Evolutionary conservation across 2,329 filamentous ascomycete genomes (phyloP).

Genomic region (Fusarium nanum): DNA sequence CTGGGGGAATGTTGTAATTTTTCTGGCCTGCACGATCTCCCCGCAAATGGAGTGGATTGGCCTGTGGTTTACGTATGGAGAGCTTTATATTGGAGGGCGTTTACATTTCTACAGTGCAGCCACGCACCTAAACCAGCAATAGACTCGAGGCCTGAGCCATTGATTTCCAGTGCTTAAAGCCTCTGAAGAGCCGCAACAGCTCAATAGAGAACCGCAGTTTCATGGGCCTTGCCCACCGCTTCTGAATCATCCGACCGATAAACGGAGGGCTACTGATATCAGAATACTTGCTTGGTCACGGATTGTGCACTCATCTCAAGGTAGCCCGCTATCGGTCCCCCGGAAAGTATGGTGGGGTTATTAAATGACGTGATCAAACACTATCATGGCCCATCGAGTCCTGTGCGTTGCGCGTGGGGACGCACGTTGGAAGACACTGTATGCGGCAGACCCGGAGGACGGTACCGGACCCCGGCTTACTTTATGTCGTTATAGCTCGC

Average conservation of each 20-base stretch:
- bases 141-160: conserved; percentile 1
- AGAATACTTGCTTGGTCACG: conserved; percentile 19
- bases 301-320: neutral
- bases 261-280: conserved; percentile 38
- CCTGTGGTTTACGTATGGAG: neutral
- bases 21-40: conserved; percentile 14
- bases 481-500: neutral
- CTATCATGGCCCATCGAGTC: conserved; percentile 40
- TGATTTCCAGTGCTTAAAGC: conserved; percentile 14
- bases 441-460: conserved; percentile 22
- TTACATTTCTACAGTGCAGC: neutral
- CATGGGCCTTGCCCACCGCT: conserved; percentile 40
- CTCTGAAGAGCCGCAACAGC: neutral
- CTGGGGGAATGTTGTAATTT: conserved; percentile 29
- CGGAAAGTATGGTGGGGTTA: conserved; percentile 35
- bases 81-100: conserved; percentile 15
- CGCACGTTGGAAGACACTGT: conserved; percentile 29
- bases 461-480: conserved; percentile 30
- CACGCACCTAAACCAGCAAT: neutral
- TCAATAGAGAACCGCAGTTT: neutral
- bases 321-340: conserved; percentile 37
- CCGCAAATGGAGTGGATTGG: conserved; percentile 22
- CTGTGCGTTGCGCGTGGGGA: conserved; percentile 13
- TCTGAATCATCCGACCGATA: conserved; percentile 41
- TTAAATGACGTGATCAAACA: conserved; percentile 47